phyloP scores from a whole-genome alignment of 495 filamentous ascomycete species.

The Aspergillus cristatus region DNA sequence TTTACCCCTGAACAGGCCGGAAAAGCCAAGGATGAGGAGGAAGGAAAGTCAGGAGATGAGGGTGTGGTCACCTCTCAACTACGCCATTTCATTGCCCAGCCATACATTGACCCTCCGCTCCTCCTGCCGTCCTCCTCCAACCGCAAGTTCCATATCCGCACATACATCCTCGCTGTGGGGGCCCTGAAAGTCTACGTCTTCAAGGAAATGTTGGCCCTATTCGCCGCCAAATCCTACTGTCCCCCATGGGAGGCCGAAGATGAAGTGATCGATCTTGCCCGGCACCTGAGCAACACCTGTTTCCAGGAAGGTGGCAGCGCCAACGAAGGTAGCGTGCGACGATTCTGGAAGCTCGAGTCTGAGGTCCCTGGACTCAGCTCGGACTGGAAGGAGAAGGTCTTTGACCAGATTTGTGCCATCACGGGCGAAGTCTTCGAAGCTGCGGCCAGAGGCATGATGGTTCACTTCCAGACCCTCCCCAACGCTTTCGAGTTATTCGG shows the following conservation, averaged over 20 bases:
- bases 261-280: slow-evolving; percentile 44
- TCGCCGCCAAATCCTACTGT: slow-evolving; percentile 63
- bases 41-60: slow-evolving; percentile 17
- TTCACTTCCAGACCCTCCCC: slow-evolving; percentile 84
- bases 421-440: slow-evolving; percentile 76
- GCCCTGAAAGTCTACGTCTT: slow-evolving; percentile 78
- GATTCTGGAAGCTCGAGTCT: slow-evolving; percentile 60
- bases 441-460: slow-evolving; percentile 67
- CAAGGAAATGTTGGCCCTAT: slow-evolving; percentile 82
- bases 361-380: slow-evolving; percentile 22
- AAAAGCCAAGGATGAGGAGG: slow-evolving; percentile 21
- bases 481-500: slow-evolving; percentile 91
- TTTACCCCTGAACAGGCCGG: slow-evolving; percentile 11
- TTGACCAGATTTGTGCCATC: slow-evolving; percentile 59
- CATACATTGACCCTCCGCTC: slow-evolving; percentile 89
- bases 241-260: slow-evolving; percentile 37
- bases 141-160: slow-evolving; percentile 90
- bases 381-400: slow-evolving; percentile 52
- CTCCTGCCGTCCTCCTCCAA: slow-evolving; percentile 54
- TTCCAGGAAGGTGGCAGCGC: slow-evolving; percentile 55
- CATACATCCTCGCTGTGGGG: slow-evolving; percentile 77
- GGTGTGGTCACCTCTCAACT: slow-evolving; percentile 80
- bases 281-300: slow-evolving; percentile 90
- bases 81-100: slow-evolving; percentile 89
- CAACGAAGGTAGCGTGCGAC: slow-evolving; percentile 51